Evolutionary conservation across 176 grass and related monocot species (phyloP), one percentile per base, ranked within the genome.

Genomic region (Phragmites australis): DNA sequence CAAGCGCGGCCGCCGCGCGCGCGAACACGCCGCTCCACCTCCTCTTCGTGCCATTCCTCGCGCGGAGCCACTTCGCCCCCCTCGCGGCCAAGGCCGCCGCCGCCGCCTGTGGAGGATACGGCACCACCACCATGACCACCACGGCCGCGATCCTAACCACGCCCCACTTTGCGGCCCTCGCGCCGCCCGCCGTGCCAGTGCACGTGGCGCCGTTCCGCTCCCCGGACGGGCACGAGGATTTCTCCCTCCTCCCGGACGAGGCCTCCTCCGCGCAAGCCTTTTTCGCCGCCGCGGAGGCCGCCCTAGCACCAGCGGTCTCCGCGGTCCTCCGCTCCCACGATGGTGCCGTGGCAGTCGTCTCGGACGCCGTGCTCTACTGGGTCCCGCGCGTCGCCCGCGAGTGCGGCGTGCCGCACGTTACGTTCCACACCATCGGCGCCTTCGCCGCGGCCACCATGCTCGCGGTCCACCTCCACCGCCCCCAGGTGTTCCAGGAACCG

Each of bases 391-490:
- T 87, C 18, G 88, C 88, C 9, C 46, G 78, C 57, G 48, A 72
- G 18, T 78, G 80, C 56, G 66, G 84, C 66, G 79, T 67, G 25
- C 83, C 78, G 2, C 84, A 90, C 68, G 84, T 87, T 0, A 87
- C 88, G 16, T 90, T 90, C 78, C 83, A 90, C 84, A 83, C 84
- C 23, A 66, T 90, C 43, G 88, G 83, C 19, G 78, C 74, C 9
- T 90, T 90, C 66, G 67, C 83, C 0, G 78, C 88, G 19, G 48
- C 83, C 15, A 14, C 72, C 34, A 82, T 90, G 80, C 26, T 87
- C 68, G 66, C 48, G 2, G 6, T 79, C 40, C 74, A 85, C 39
- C 48, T 77, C 8, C 66, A 86, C 73, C 3, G 15, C 5, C 54
- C 50, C 14, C 43, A 78, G 23, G 27, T 1, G 9, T 1, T 56